phyloP scores from a whole-genome alignment of 2,329 filamentous ascomycete genomes.

The Scleromitrula shiraiana region DNA sequence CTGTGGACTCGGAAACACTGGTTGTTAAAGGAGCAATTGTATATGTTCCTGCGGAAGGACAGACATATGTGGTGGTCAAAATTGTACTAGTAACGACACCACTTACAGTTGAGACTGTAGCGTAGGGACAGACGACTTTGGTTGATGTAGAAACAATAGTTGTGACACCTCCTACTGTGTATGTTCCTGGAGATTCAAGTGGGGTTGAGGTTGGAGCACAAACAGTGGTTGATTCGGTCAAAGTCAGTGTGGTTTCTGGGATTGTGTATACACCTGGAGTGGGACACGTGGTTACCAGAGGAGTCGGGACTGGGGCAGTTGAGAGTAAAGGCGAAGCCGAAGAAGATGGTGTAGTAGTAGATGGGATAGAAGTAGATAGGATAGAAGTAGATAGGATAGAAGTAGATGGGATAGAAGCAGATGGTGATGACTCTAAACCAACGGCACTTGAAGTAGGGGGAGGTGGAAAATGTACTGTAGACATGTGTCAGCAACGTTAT shows the following conservation, averaged over 20 bases:
- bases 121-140: slow-evolving; percentile 62
- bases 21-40: slow-evolving; percentile 64
- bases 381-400: neutral
- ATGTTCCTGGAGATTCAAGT: slow-evolving; percentile 52
- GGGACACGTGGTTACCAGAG: slow-evolving; percentile 44
- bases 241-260: slow-evolving; percentile 61
- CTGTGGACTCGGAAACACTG: slow-evolving; percentile 44
- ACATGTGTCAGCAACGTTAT: neutral
- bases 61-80: slow-evolving; percentile 62
- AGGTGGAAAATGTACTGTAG: slow-evolving; percentile 22
- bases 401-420: slow-evolving; percentile 4
- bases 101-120: slow-evolving; percentile 51
- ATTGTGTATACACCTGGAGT: slow-evolving; percentile 69
- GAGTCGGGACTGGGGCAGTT: slow-evolving; percentile 37
- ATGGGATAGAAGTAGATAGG: slow-evolving; percentile 12
- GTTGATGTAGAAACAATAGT: slow-evolving; percentile 60
- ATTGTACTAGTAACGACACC: slow-evolving; percentile 60
- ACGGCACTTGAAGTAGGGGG: slow-evolving; percentile 8
- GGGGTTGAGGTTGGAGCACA: slow-evolving; percentile 54
- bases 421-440: neutral
- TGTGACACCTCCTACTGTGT: slow-evolving; percentile 66
- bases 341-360: slow-evolving; percentile 7
- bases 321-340: no score
- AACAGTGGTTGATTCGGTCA: slow-evolving; percentile 60
- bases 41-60: slow-evolving; percentile 67